Conservation (phyloP, 208 protist genomes). For the Tetramitus jugosus region DNA sequence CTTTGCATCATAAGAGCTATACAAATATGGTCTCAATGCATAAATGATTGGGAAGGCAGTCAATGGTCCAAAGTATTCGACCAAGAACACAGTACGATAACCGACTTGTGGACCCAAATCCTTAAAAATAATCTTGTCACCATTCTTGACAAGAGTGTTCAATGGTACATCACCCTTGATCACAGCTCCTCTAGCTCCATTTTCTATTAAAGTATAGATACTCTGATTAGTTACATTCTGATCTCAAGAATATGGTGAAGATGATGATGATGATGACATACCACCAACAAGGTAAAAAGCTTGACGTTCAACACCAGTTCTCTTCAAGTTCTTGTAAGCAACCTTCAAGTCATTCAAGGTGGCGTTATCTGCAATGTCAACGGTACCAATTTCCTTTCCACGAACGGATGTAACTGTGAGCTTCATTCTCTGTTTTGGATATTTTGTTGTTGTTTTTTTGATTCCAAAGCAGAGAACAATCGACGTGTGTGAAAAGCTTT, state of each 20-base stretch:
- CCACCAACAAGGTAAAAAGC: not conserved
- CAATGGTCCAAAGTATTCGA: constrained; percentile 82
- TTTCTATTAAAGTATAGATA: too few species aligned
- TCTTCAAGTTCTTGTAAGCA: not conserved
- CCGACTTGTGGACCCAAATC: constrained; percentile 80
- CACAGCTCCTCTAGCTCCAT: too few species aligned
- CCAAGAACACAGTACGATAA: constrained; percentile 81
- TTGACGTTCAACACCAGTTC: not conserved
- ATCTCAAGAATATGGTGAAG: not conserved
- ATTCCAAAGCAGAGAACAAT: too few species aligned
- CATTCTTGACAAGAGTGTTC: too few species aligned
- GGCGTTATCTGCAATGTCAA: not conserved
- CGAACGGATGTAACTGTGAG: not conserved
- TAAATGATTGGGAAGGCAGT: constrained; percentile 76
- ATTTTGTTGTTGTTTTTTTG: too few species aligned
- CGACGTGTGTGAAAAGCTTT: too few species aligned
- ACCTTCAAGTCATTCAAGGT: not conserved
- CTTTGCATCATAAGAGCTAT: constrained; percentile 40
- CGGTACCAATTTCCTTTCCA: not conserved
- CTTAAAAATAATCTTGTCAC: constrained; percentile 62
- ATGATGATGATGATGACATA: not conserved
- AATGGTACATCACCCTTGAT: too few species aligned
- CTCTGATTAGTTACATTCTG: not conserved
- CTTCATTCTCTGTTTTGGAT: too few species aligned
- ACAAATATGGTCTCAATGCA: constrained; percentile 52